Base-by-base conservation (phyloP, 208 protist genomes). In the Leishmania mexicana region DNA sequence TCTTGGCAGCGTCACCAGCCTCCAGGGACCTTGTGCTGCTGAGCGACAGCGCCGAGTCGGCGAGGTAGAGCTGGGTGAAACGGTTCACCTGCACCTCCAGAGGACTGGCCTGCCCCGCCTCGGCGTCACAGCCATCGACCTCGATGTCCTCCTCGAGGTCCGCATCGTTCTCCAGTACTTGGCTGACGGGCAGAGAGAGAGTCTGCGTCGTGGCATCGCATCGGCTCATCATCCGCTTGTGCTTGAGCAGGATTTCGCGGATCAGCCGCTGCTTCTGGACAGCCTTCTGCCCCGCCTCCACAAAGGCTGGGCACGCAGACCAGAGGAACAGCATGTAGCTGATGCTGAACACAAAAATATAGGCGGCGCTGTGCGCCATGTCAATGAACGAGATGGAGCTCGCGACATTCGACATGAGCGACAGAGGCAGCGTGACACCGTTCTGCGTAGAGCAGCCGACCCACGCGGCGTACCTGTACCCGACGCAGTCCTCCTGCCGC, bases 261-360 rank as follows among this genome's bases (percentile, higher is more conserved):
- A 95, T 94, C 35, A 85, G 76, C 17, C 85, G 83, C 65, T 87
- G 84, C 86, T 90, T 90, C 40, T 76, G 77, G 24, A 86, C 86
- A 68, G 91, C 83, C 68, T 87, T 86, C 82, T 95, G 81, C 17
- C 91, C 93, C 19, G 64, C 54, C 49, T 87, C 88, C 15, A 97
- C 91, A 17, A 95, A 85, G 75, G 88, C 65, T 1, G 91, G 90
- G 17, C 92, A 92, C 4, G 78, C 83, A 49, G 83, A 78, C 90
- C 91, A 96, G 2, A 95, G 73, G 76, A 85, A 90, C 24, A 89
- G 70, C 77, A 81, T 90, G 77, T 81, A 80, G 73, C 88, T 81
- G 38, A 96, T 88, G 65, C 85, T 89, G 72, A 93, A 97, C 35
- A 96, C 83, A 65, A 97, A 96, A 51, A 95, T 95, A 85, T 95